Evolutionary conservation across 495 filamentous ascomycete species (phyloP).

Genomic region (Podospora pseudocomata): DNA sequence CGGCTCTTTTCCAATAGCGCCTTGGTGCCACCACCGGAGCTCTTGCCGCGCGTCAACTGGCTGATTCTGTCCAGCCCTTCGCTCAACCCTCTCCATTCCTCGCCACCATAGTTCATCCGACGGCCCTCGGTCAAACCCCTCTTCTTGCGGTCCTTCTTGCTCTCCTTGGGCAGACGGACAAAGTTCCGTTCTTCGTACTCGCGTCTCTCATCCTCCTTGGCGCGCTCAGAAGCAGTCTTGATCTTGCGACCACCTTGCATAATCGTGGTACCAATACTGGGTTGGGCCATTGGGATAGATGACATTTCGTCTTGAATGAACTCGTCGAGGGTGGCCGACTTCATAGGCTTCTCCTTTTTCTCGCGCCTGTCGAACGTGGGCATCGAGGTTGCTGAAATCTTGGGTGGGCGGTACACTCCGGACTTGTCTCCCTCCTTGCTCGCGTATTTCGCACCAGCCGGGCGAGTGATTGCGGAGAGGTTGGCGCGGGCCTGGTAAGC

Average conservation of each 20-base stretch:
- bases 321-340: constrained; percentile 78
- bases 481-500: constrained; percentile 61
- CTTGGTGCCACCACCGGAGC: constrained; percentile 49
- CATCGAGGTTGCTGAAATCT: constrained; percentile 73
- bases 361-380: constrained; percentile 56
- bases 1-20: constrained; percentile 72
- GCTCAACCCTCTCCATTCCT: constrained; percentile 76
- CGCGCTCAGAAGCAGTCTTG: constrained; percentile 66
- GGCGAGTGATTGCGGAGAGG: constrained; percentile 50
- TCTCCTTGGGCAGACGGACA: constrained; percentile 72
- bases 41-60: constrained; percentile 60
- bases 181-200: constrained; percentile 88
- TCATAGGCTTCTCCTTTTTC: constrained; percentile 53
- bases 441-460: constrained; percentile 40
- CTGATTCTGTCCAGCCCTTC: constrained; percentile 76
- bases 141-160: constrained; percentile 68
- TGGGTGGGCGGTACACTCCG: constrained; percentile 80
- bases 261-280: constrained; percentile 82
- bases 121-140: constrained; percentile 43
- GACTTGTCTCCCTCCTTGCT: constrained; percentile 35
- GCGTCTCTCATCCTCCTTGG: constrained; percentile 65
- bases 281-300: constrained; percentile 68
- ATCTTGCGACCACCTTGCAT: constrained; percentile 64
- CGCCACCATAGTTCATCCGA: constrained; percentile 67
- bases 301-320: constrained; percentile 80